Evolutionary conservation across 495 filamentous ascomycete genomes (phyloP).

Genomic region (Penicillium taxi): DNA sequence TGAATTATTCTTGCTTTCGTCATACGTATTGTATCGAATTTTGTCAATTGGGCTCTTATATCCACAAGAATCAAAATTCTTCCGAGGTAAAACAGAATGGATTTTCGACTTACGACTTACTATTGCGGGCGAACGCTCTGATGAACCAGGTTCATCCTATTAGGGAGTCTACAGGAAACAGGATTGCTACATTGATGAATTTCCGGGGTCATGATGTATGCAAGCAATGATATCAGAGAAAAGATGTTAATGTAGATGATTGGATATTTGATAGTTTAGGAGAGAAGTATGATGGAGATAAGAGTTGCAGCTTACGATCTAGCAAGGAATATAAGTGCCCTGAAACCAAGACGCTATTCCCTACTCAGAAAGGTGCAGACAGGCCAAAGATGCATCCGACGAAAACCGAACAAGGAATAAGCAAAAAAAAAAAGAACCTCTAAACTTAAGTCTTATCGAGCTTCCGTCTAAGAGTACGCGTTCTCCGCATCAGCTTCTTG

Average conservation of each 20-base stretch:
- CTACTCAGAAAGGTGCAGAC: constrained; percentile 20
- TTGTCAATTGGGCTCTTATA: no score
- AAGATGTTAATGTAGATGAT: constrained; percentile 4
- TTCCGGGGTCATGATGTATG: no score
- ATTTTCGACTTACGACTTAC: no score
- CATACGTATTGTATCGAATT: not conserved
- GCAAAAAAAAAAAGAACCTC: constrained; percentile 5
- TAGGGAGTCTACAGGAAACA: no score
- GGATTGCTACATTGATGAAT: no score
- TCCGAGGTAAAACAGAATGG: no score
- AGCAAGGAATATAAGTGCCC: constrained; percentile 18
- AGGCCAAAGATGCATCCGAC: constrained; percentile 23
- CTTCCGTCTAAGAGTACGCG: constrained; percentile 80
- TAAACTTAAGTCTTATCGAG: constrained; percentile 52
- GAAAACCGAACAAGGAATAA: constrained; percentile 9
- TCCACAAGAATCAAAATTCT: no score
- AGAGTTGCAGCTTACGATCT: constrained; percentile 14
- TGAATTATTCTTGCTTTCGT: constrained; percentile 6
- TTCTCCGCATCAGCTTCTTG: constrained; percentile 95
- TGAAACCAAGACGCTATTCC: constrained; percentile 16
- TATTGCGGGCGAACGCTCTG: no score
- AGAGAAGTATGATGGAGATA: constrained; percentile 4
- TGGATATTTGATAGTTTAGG: constrained; percentile 16
- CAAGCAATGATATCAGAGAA: not conserved
- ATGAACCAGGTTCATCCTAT: no score